Percentiles rank a stretch among this genome's conserved stretches.
Conservation (phyloP, 108 stramenopile species). For the Ochromonas danica region DNA sequence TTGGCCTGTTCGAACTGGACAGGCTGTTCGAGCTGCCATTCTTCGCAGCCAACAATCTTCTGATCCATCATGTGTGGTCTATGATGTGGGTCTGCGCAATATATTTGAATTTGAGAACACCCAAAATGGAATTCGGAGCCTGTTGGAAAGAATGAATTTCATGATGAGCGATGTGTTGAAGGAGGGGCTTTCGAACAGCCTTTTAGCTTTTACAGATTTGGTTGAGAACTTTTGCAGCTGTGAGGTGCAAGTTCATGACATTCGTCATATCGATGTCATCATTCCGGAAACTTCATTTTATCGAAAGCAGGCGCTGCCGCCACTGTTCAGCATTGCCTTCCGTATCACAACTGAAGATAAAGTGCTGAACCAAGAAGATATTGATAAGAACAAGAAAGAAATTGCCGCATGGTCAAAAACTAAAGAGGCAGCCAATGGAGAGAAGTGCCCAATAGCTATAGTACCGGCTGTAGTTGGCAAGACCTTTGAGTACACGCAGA, state of each 20-base stretch:
- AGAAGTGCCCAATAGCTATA: slow-evolving; percentile 22
- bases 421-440: slow-evolving; percentile 31
- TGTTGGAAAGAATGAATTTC: slow-evolving; percentile 36
- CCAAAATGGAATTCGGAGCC: not conserved
- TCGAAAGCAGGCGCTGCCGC: not conserved
- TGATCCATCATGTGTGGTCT: not conserved
- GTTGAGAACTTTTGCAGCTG: slow-evolving; percentile 10
- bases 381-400: slow-evolving; percentile 18
- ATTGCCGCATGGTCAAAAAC: slow-evolving; percentile 33
- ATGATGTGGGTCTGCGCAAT: slow-evolving; percentile 24
- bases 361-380: slow-evolving; percentile 36
- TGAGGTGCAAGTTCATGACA: not conserved
- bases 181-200: not conserved
- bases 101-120: slow-evolving; percentile 1
- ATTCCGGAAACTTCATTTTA: slow-evolving; percentile 23
- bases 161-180: slow-evolving; percentile 12
- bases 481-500: slow-evolving; percentile 43
- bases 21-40: not conserved
- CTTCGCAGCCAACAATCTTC: not conserved
- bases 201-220: not conserved
- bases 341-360: slow-evolving; percentile 22
- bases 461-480: slow-evolving; percentile 27
- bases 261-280: slow-evolving; percentile 6
- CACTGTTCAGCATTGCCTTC: slow-evolving; percentile 5
- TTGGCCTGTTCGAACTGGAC: slow-evolving; percentile 5